phyloP scores from a whole-genome alignment of 192 early-diverging fungal genomes.

The Umbelopsis ramanniana region DNA sequence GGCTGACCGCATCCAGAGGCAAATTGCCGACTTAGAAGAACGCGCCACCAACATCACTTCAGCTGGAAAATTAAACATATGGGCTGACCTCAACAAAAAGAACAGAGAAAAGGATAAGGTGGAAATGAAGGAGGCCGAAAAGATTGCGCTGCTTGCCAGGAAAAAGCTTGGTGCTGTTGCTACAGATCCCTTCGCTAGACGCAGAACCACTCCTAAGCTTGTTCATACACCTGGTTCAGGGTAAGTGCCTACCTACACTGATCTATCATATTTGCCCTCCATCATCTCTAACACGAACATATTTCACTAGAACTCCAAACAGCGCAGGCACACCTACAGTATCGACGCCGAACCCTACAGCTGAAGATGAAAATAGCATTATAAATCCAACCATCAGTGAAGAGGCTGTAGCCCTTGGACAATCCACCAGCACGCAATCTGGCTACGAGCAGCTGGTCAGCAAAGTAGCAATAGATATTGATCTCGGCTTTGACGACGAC shows the following conservation, averaged over 20 bases:
- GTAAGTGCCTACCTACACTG: neutral
- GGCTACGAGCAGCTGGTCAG: conserved; percentile 36
- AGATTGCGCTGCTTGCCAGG: conserved; percentile 19
- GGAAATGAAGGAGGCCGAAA: conserved; percentile 50
- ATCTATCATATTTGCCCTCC: neutral
- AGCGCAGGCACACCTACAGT: conserved; percentile 16
- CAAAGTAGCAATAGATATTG: conserved; percentile 25
- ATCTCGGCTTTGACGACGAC: conserved; percentile 33
- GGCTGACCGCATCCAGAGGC: conserved; percentile 45
- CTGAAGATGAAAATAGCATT: neutral
- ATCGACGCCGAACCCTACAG: neutral
- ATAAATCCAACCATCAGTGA: conserved; percentile 26
- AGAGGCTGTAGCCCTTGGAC: conserved; percentile 29
- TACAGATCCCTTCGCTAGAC: conserved; percentile 44
- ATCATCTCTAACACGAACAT: neutral
- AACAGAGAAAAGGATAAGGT: conserved; percentile 55
- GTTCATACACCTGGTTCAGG: conserved; percentile 36
- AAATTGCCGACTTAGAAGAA: conserved; percentile 40
- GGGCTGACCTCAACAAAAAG: conserved; percentile 59
- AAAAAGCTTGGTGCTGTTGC: conserved; percentile 33
- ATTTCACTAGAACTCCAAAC: conserved; percentile 10
- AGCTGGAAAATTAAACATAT: conserved; percentile 46
- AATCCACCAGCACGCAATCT: conserved; percentile 30
- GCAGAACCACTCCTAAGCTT: conserved; percentile 41
- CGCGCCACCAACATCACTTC: conserved; percentile 31